phyloP scores from a whole-genome alignment of 2,329 filamentous ascomycete species.

The Didymella sp. region DNA sequence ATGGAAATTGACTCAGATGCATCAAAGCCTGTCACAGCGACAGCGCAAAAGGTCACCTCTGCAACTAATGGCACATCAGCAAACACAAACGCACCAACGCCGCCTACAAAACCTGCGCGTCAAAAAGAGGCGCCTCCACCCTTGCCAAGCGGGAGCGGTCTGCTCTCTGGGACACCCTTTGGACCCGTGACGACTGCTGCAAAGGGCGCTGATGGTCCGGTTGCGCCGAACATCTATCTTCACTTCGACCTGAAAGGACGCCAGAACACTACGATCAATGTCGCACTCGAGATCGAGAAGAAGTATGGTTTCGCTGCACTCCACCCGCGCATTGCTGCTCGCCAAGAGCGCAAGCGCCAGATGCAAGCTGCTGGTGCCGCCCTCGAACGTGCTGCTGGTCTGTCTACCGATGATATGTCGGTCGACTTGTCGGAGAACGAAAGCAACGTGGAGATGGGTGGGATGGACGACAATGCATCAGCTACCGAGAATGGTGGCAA shows the following conservation, averaged over 20 bases:
- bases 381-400: constrained; percentile 77
- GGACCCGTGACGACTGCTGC: constrained; percentile 59
- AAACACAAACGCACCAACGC: constrained; percentile 59
- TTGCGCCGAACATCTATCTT: constrained; percentile 77
- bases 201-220: constrained; percentile 49
- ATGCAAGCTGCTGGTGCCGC: constrained; percentile 89
- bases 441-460: constrained; percentile 89
- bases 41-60: constrained; percentile 45
- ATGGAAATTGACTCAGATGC: constrained; percentile 50
- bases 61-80: constrained; percentile 48
- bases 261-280: constrained; percentile 92
- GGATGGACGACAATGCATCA: constrained; percentile 56
- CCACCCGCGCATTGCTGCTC: constrained; percentile 87
- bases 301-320: constrained; percentile 94
- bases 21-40: constrained; percentile 25
- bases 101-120: constrained; percentile 62
- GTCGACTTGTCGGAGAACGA: constrained; percentile 74
- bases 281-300: constrained; percentile 90
- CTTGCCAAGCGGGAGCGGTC: constrained; percentile 67
- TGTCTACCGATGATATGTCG: constrained; percentile 79
- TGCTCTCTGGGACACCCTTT: constrained; percentile 68
- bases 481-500: constrained; percentile 61
- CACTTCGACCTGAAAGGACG: constrained; percentile 81
- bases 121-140: constrained; percentile 64
- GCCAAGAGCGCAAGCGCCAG: constrained; percentile 83